phyloP scores from a whole-genome alignment of 768 basidiomycete species.

The Lepiota brunneoincarnata region DNA sequence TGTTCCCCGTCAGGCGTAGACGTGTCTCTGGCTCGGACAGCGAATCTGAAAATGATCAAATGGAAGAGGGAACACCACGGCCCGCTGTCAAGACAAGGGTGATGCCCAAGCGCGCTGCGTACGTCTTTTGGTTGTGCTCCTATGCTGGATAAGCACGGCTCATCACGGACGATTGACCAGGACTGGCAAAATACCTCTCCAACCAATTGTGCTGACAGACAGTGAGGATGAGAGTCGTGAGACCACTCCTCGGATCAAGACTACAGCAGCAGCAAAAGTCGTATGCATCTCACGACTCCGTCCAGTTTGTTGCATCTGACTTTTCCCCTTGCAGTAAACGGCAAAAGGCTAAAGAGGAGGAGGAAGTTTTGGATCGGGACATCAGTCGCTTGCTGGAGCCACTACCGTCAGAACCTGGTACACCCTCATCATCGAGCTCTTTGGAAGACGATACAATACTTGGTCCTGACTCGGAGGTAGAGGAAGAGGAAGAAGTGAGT shows the following conservation, averaged over 20 bases:
- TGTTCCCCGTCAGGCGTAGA: constrained; percentile 44
- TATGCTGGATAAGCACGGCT: neutral
- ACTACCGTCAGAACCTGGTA: constrained; percentile 11
- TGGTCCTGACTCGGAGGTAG: constrained; percentile 29
- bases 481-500: constrained; percentile 54
- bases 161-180: constrained; percentile 19
- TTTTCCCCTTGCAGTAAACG: neutral
- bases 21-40: constrained; percentile 54
- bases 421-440: constrained; percentile 17
- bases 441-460: constrained; percentile 48
- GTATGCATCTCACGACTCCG: neutral
- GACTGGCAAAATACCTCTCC: constrained; percentile 34
- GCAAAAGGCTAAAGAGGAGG: constrained; percentile 14
- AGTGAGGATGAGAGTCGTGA: constrained; percentile 25
- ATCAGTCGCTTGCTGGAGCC: constrained; percentile 36
- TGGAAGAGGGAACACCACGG: constrained; percentile 29
- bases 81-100: constrained; percentile 43
- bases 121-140: constrained; percentile 22
- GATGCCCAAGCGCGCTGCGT: constrained; percentile 61
- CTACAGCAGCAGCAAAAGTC: neutral
- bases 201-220: constrained; percentile 36
- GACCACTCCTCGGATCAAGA: neutral
- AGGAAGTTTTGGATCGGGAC: constrained; percentile 29
- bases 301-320: neutral
- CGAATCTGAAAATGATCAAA: constrained; percentile 36